A percentile compares a stretch with the other conserved stretches of the same genome.
Evolutionary conservation across 371 early-diverging fungal species (phyloP).

Genomic region (Mucor racemosus): DNA sequence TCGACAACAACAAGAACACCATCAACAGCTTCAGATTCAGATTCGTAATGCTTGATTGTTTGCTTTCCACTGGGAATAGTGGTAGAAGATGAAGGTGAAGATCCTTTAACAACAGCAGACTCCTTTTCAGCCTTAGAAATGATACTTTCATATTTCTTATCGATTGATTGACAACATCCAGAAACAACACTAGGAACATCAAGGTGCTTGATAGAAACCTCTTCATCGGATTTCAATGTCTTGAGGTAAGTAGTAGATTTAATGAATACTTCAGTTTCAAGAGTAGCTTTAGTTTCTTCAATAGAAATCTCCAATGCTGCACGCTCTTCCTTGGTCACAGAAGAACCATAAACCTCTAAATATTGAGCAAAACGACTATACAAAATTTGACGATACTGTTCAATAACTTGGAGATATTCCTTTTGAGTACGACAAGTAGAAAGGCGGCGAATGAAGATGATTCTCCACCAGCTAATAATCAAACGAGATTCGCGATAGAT

Average conservation of each 20-base stretch:
- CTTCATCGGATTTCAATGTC: constrained; percentile 17
- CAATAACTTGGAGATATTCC: constrained; percentile 32
- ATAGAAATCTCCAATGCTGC: constrained; percentile 14
- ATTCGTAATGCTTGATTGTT: constrained; percentile 5
- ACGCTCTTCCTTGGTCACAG: constrained; percentile 13
- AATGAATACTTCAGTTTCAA: constrained; percentile 22
- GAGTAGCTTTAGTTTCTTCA: constrained; percentile 16
- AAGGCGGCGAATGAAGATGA: constrained; percentile 30
- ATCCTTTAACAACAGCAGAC: background rate
- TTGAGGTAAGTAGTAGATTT: constrained; percentile 22
- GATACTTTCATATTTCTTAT: constrained; percentile 19
- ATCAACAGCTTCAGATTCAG: constrained; percentile 21
- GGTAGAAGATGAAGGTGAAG: too few species aligned
- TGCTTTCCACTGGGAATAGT: background rate
- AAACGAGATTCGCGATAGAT: constrained; percentile 21
- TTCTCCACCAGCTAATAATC: constrained; percentile 35
- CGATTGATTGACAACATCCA: constrained; percentile 10
- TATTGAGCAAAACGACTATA: constrained; percentile 26
- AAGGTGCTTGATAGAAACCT: constrained; percentile 9
- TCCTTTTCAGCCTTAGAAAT: constrained; percentile 11
- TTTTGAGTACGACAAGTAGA: constrained; percentile 27
- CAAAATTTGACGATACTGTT: constrained; percentile 30
- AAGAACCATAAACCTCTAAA: constrained; percentile 19
- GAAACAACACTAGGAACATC: constrained; percentile 10
- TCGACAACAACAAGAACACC: constrained; percentile 19